Evolutionary conservation across 2,329 filamentous ascomycete species (phyloP), one percentile per base, ranked within the genome.

Genomic region (Diaporthe sp.): DNA sequence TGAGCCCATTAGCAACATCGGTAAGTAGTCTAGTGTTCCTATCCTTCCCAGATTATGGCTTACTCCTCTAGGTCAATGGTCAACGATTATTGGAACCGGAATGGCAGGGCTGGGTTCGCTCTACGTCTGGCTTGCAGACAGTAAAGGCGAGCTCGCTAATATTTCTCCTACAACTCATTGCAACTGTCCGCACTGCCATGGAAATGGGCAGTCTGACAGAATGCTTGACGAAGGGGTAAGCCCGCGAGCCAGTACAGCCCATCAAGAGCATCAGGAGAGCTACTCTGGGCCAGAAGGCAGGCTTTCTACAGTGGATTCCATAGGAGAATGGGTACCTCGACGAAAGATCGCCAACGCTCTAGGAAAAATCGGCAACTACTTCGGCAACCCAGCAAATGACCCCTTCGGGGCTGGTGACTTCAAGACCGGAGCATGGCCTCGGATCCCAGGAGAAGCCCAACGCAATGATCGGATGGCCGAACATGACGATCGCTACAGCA

Each of bases 1-100:
- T 0, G 92, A 94, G 75, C 90, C 91, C 0, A 89, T 93, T 70
- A 84, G 84, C 7, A 91, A 88, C 75, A 85, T 93, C 65, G 91
- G 90, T 90, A 81, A 77, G 86, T 82, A 6, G 22, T 37, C 12
- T 44, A 50, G 22, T 47, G 44, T 50, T 50, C 22, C 47, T 19
- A 15, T 73, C 44, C 53, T 22, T 8, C 13, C 12, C 13, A 13
- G 56, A 65, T 74, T 50, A 73, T 47, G 75, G 65, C 35, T 63
- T 78, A 47, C 37, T 66, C 61, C 53, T 44, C 3, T 70, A 88
- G 87, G 89, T 47, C 89, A 92, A 82, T 92, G 90, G 90, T 86
- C 86, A 19, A 89, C 90, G 0, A 87, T 92, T 12, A 88, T 88
- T 30, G 91, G 89, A 56, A 91, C 91, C 2, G 85, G 81, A 0